Evolutionary conservation across 192 early-diverging fungal genomes (phyloP), one percentile per base, ranked within the genome.

Genomic region (Haplosporangium gracile): DNA sequence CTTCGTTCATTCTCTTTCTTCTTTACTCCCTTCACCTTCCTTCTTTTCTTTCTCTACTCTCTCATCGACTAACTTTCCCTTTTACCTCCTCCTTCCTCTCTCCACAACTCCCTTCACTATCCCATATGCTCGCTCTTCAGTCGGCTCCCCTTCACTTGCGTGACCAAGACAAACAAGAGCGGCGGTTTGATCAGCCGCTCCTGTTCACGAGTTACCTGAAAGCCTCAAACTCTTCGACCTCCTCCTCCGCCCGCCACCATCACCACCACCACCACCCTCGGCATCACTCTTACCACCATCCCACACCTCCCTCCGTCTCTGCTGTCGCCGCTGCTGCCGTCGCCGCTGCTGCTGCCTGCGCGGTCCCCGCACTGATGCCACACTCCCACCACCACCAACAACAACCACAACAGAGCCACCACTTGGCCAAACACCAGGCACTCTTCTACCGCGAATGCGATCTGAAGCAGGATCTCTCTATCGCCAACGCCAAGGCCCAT

Each of bases 111-210:
- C 72, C 11, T 11, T 9, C 32, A 9, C 26, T 49, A 22, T 69
- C 34, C 45, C 74, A 49, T n/a, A 86, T 86, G 84, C 79, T 86
- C 49, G 84, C 84, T 38, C 79, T 86, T 45, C 84, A 86, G 71
- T 86, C 79, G n/a, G 63, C 84, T 74, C 84, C 84, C 39, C 74
- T 86, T 49, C 84, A 86, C 84, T 34, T 86, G 84, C 71, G 73
- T 57, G 84, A 86, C 70, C 78, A 86, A 86, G 77, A 76, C 43
- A 86, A 86, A 70, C 78, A 86, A 57, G 78, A 86, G 53, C 55
- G 74, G 53, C 78, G 83, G 68, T 86, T 80, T 38, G 83, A 86
- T 74, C 83, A 80, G 79, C 57, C 83, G 36, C 51, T 76, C 29
- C 63, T 81, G 16, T 86, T 86, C 68, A 24, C 82, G n/a, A 57